Evolutionary conservation across 768 basidiomycete genomes (phyloP), one percentile per base, ranked within the genome.

Genomic region (Lactifluus volemus): DNA sequence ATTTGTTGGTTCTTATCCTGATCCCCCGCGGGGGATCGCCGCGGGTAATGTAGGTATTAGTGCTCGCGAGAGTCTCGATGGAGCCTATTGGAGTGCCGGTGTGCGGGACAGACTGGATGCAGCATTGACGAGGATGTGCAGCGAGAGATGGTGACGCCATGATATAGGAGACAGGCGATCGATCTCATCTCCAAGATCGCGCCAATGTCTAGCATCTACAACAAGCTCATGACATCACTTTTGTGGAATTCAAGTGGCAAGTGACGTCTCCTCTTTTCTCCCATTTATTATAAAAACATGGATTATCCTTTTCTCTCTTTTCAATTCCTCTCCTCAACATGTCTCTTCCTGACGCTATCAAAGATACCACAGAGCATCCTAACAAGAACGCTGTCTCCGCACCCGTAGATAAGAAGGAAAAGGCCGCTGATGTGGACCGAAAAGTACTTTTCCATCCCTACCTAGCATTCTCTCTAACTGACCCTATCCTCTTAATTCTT

Each of bases 361-460:
- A 83, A 73, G 84, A 88, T 61, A 80, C 87, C 63, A 78, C 81
- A 58, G 74, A 78, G 48, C 76, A 83, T 60, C 87, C 88, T 10
- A 48, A 67, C 73, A 58, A 69, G 68, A 53, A 56, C 65, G 78
- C 84, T 49, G 90, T 93, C 56, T 82, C 84, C 44, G 78, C 76
- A 36, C 88, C 92, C 17, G 78, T 81, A 58, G 78, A 89, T 71
- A 84, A 78, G 61, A 71, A 70, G 7, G 73, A 72, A 49, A 84
- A 85, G 68, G 83, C 86, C 11, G 83, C 80, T 5, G 92, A 95
- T 70, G 80, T 94, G 61, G 84, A 90, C 67, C 81, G 90, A 67
- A 96, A 96, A 77, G 80, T 80, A 42, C 29, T 34, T 34, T 67
- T 45, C 17, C 4, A 14, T 17, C 48, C 19, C 32, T 19, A 47